phyloP scores from a whole-genome alignment of 371 early-diverging fungal genomes.

The Apophysomyces trapeziformis region DNA sequence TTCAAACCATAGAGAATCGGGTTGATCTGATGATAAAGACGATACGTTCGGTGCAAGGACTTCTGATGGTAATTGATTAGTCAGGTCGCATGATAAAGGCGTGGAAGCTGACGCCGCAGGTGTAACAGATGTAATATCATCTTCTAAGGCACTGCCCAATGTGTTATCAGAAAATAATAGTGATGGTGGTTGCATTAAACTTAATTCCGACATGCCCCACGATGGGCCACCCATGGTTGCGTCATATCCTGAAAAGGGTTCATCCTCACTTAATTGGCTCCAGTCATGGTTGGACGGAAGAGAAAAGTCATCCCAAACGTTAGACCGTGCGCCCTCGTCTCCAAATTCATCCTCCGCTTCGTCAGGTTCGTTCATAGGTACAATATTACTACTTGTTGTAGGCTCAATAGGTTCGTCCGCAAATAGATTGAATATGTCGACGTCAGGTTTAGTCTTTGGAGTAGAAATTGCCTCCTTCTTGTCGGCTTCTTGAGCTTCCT shows the following conservation, averaged over 20 bases:
- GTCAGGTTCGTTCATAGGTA: background rate
- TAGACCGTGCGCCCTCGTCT: conserved; percentile 10
- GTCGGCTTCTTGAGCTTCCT: conserved; percentile 21
- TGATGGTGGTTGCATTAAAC: conserved; percentile 29
- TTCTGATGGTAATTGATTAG: background rate
- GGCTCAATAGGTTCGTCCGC: conserved; percentile 6
- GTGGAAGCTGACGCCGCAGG: conserved; percentile 10
- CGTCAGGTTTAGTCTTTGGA: background rate
- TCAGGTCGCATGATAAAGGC: conserved; percentile 1
- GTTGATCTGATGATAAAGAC: conserved; percentile 2
- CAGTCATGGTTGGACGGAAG: conserved; percentile 21
- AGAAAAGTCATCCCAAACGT: conserved; percentile 25
- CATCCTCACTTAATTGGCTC: conserved; percentile 27
- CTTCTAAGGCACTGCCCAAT: conserved; percentile 14
- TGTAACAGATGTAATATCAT: conserved; percentile 12
- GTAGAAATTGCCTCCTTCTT: background rate
- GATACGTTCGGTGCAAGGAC: background rate
- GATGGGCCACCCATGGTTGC: conserved; percentile 19
- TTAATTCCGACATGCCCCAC: conserved; percentile 28
- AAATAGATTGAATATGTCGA: conserved; percentile 2
- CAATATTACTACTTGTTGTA: background rate
- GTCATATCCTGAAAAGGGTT: conserved; percentile 23
- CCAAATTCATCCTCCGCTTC: conserved; percentile 21
- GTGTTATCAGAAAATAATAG: conserved; percentile 34
- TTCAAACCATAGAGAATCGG: conserved; percentile 40